These are phyloP conservation scores for Podospora comata DNA, from an alignment of 495 filamentous ascomycete species.

Conservation along the genomic window DNA sequence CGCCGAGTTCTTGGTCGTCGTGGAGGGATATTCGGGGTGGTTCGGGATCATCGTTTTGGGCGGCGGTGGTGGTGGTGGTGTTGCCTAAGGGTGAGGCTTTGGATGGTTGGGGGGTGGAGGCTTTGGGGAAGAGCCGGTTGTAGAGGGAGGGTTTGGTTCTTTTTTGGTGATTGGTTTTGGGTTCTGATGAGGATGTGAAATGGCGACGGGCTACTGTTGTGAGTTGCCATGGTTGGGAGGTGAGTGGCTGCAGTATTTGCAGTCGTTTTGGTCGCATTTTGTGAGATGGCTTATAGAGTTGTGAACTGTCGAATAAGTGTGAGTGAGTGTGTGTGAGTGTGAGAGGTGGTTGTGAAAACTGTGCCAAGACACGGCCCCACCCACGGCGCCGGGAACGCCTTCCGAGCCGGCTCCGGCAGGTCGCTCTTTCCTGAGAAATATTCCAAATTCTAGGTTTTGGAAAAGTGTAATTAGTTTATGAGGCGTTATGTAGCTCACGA, in stretches of 20 bases:
- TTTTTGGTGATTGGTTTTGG: background rate
- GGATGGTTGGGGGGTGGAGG: background rate
- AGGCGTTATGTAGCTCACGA: background rate
- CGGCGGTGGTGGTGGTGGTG: background rate
- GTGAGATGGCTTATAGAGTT: background rate
- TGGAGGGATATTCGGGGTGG: background rate
- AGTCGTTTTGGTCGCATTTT: background rate
- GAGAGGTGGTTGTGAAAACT: background rate
- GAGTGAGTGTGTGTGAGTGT: background rate
- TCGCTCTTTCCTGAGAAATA: background rate
- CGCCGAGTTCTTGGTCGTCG: constrained; percentile 3
- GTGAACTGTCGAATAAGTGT: background rate
- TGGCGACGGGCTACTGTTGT: background rate
- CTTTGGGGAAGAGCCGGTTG: background rate
- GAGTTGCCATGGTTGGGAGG: background rate
- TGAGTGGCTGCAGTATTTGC: background rate
- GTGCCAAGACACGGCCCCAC: background rate
- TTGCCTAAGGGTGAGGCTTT: background rate
- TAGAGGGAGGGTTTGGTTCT: background rate
- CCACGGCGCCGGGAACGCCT: background rate
- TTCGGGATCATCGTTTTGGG: background rate
- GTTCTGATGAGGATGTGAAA: background rate
- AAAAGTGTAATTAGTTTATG: background rate
- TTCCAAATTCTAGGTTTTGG: background rate
- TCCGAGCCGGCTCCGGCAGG: background rate